phyloP scores from a whole-genome alignment of 2,329 filamentous ascomycete genomes.

The Ramularia endophylla region DNA sequence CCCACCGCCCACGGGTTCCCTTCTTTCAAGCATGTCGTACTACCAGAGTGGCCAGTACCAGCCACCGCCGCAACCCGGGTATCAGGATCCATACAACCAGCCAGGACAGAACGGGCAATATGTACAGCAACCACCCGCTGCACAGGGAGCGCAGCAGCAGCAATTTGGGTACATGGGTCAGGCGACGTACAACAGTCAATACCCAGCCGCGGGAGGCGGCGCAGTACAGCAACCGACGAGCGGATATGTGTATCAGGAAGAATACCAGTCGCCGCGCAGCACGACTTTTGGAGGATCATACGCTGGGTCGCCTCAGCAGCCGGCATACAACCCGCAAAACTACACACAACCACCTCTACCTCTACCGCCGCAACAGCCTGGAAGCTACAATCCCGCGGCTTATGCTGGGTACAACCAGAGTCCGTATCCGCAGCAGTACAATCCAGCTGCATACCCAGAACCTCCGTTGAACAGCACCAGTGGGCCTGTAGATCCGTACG shows the following conservation, averaged over 20 bases:
- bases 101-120: constrained; percentile 24
- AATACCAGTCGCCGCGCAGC: constrained; percentile 16
- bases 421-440: constrained; percentile 18
- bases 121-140: constrained; percentile 6
- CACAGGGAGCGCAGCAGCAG: constrained; percentile 8
- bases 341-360: constrained; percentile 40
- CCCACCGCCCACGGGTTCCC: no score
- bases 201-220: constrained; percentile 20
- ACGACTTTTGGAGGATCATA: constrained; percentile 33
- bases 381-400: constrained; percentile 41
- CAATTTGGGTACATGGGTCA: constrained; percentile 23
- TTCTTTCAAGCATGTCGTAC: constrained; percentile 44
- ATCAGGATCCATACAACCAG: constrained; percentile 22
- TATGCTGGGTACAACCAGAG: constrained; percentile 33
- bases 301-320: constrained; percentile 42
- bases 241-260: constrained; percentile 18
- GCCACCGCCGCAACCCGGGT: constrained; percentile 17
- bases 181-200: constrained; percentile 17
- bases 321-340: constrained; percentile 65
- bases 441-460: constrained; percentile 22
- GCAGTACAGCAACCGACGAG: constrained; percentile 23
- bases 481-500: constrained; percentile 26
- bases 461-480: constrained; percentile 18
- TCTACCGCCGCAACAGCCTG: constrained; percentile 30
- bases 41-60: constrained; percentile 48